A percentile compares a stretch with the other conserved stretches of the same genome.
Evolutionary conservation across 768 basidiomycete genomes (phyloP).

Genomic region (Boletus fagicola): DNA sequence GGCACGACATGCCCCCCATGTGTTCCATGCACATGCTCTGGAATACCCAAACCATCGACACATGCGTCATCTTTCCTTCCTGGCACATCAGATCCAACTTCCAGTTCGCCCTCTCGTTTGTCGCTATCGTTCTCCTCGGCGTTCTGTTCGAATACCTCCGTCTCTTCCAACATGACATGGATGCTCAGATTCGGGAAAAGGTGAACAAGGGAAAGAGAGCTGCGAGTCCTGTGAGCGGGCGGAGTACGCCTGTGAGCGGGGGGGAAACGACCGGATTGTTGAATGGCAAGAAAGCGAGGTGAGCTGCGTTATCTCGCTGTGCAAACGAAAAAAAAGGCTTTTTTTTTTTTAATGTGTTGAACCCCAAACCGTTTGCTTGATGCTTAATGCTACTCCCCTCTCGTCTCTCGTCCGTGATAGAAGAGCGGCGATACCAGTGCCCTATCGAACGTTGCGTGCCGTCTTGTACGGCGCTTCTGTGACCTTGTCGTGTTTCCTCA

Average conservation of each 20-base stretch:
- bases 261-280: conserved; percentile 60
- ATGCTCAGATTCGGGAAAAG: conserved; percentile 52
- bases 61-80: conserved; percentile 74
- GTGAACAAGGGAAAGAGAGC: conserved; percentile 52
- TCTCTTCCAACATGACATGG: conserved; percentile 56
- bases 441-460: conserved; percentile 58
- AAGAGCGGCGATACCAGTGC: conserved; percentile 2
- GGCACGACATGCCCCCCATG: conserved; percentile 47
- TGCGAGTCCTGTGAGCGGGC: conserved; percentile 37
- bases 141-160: conserved; percentile 82
- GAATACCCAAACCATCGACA: conserved; percentile 78
- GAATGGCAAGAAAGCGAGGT: conserved; percentile 50
- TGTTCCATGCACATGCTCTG: conserved; percentile 86
- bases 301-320: background rate
- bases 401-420: background rate
- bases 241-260: conserved; percentile 39
- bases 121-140: conserved; percentile 63
- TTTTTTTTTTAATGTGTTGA: background rate
- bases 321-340: background rate
- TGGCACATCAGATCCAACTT: conserved; percentile 69
- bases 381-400: background rate
- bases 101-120: conserved; percentile 62
- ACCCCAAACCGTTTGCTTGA: no score
- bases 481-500: conserved; percentile 84
- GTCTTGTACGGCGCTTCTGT: conserved; percentile 71